These are phyloP conservation scores for Saccharomyces hybrid DNA, from an alignment of 1,139 yeast genomes.

Conservation along the genomic window DNA sequence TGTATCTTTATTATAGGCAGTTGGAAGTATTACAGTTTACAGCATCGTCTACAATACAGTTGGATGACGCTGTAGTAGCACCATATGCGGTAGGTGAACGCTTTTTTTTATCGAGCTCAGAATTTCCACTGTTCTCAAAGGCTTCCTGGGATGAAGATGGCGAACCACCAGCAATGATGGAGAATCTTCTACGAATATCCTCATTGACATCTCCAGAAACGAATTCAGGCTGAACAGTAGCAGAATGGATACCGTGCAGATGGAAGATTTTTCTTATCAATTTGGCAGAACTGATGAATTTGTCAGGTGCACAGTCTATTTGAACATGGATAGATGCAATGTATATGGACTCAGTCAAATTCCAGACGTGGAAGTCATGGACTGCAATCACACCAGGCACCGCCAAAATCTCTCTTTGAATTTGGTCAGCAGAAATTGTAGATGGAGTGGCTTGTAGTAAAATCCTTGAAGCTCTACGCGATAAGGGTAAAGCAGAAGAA, in stretches of 20 bases:
- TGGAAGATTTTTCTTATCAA: slow-evolving; percentile 76
- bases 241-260: slow-evolving; percentile 81
- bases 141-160: background rate
- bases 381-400: slow-evolving; percentile 73
- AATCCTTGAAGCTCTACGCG: slow-evolving; percentile 79
- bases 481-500: slow-evolving; percentile 84
- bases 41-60: slow-evolving; percentile 2
- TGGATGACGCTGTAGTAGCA: background rate
- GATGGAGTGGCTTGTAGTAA: slow-evolving; percentile 90
- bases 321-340: slow-evolving; percentile 90
- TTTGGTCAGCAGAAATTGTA: slow-evolving; percentile 65
- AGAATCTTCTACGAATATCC: slow-evolving; percentile 31
- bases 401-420: slow-evolving; percentile 56
- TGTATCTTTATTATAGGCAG: background rate
- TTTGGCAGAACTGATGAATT: slow-evolving; percentile 62
- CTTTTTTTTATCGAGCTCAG: background rate
- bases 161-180: slow-evolving; percentile 34
- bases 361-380: slow-evolving; percentile 97
- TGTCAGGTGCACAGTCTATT: slow-evolving; percentile 53
- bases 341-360: slow-evolving; percentile 75
- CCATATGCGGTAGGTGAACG: background rate
- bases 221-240: slow-evolving; percentile 93
- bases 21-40: slow-evolving; percentile 1
- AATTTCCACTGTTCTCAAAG: background rate
- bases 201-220: slow-evolving; percentile 26